phyloP scores from a whole-genome alignment of 164 flowering plant species.

The Vitis rupestris region DNA sequence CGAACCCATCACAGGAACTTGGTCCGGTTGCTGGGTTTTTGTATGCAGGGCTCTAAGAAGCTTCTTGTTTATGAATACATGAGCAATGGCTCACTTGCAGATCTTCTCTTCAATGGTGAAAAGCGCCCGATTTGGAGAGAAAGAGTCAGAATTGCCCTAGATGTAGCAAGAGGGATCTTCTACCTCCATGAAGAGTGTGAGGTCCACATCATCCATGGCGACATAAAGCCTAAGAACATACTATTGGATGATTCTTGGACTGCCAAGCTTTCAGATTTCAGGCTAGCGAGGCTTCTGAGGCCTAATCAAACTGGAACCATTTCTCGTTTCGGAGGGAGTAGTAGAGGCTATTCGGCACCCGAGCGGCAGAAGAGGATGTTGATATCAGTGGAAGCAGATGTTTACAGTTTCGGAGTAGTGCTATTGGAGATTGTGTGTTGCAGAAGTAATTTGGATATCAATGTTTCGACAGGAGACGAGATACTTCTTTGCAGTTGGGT shows the following conservation, averaged over 20 bases:
- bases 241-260: conserved; percentile 26
- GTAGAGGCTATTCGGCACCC: conserved; percentile 30
- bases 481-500: conserved; percentile 21
- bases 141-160: conserved; percentile 26
- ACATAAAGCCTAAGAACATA: conserved; percentile 36
- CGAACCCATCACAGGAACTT: conserved; percentile 30
- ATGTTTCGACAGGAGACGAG: conserved; percentile 13
- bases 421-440: conserved; percentile 29
- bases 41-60: conserved; percentile 20
- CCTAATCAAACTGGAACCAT: conserved; percentile 23
- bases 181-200: conserved; percentile 41
- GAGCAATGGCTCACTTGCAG: conserved; percentile 37
- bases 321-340: conserved; percentile 23
- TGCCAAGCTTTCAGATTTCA: conserved; percentile 35
- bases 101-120: conserved; percentile 22
- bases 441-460: conserved; percentile 18
- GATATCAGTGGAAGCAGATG: conserved; percentile 32
- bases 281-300: conserved; percentile 31
- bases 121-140: conserved; percentile 27
- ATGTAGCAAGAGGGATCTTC: conserved; percentile 31
- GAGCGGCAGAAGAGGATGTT: conserved; percentile 25
- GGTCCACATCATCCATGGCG: conserved; percentile 33
- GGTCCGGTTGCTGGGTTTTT: conserved; percentile 28
- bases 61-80: conserved; percentile 43
- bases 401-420: conserved; percentile 38